Evolutionary conservation across 192 early-diverging fungal species (phyloP), one percentile per base, ranked within the genome.

Genomic region (Rhizophagus sp.): DNA sequence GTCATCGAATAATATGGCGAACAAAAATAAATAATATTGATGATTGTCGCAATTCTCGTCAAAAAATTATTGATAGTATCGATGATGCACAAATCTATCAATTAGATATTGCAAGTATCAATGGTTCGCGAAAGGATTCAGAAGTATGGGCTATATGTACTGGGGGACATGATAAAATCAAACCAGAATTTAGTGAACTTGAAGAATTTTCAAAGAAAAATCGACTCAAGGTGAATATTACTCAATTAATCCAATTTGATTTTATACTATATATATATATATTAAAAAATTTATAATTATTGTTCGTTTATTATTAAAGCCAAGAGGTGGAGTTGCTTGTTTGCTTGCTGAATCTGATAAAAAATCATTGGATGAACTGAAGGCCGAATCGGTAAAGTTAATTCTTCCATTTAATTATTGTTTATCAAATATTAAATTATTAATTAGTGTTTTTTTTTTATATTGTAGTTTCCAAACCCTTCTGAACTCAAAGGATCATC

Each of bases 401-500:
- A 27, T 33, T 33, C 3, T 67, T 44, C 11, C 15, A 3, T 67
- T 34, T 25, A n/a, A n/a, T n/a, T n/a, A n/a, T n/a, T n/a, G n/a
- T n/a, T n/a, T n/a, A n/a, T n/a, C n/a, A n/a, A n/a, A n/a, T n/a
- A n/a, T n/a, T n/a, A n/a, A n/a, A n/a, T n/a, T n/a, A n/a, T n/a
- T n/a, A n/a, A n/a, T n/a, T n/a, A n/a, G n/a, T n/a, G n/a, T n/a
- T n/a, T n/a, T n/a, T n/a, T n/a, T 17, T 67, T 33, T 34, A 15
- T 17, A 67, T 67, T 36, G 15, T 33, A 67, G 66, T 34, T 34
- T 34, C 25, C 25, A 5, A 34, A 67, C 30, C 30, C 30, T 17
- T 44, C 44, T 13, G 44, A 49, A 22, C 10, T 50, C 15, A 27
- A n/a, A 13, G 85, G 85, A 27, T 62, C 44, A 17, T n/a, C n/a